Conservation (phyloP, 768 basidiomycete genomes). For the Suillus luteus region DNA sequence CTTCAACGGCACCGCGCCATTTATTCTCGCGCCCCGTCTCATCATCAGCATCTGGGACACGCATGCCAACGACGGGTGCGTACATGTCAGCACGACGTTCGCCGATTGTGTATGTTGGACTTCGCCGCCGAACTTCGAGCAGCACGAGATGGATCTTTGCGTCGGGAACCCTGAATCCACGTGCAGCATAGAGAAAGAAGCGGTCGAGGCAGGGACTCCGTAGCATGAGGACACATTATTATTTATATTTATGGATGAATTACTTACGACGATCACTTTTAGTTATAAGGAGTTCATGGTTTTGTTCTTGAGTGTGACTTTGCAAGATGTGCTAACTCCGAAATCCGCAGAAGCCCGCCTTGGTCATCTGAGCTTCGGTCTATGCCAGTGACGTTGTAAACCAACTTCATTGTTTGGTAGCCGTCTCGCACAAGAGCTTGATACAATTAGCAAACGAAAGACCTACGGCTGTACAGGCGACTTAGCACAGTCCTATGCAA, state of each 20-base stretch:
- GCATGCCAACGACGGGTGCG: neutral
- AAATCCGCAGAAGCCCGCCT: neutral
- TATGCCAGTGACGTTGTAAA: neutral
- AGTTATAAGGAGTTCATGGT: neutral
- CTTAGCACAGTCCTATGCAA: neutral
- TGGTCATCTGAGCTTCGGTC: neutral
- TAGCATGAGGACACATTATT: neutral
- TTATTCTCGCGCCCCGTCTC: slow-evolving; percentile 6
- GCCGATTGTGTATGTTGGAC: slow-evolving; percentile 7
- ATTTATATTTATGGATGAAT: neutral
- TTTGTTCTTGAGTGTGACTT: neutral
- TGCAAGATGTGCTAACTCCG: neutral
- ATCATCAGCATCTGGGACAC: slow-evolving; percentile 9
- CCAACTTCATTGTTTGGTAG: neutral
- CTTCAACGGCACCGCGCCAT: slow-evolving; percentile 2
- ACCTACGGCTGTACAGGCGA: neutral
- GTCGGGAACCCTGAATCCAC: neutral
- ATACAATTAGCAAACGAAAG: neutral
- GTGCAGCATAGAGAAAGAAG: neutral
- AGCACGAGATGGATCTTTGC: neutral
- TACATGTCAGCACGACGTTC: slow-evolving; percentile 3
- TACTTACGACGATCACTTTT: neutral
- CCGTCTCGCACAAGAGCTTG: neutral
- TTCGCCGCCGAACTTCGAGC: neutral
- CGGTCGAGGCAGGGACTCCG: neutral